phyloP scores from a whole-genome alignment of 352 stramenopile genomes.

The Globisporangium paddicum region DNA sequence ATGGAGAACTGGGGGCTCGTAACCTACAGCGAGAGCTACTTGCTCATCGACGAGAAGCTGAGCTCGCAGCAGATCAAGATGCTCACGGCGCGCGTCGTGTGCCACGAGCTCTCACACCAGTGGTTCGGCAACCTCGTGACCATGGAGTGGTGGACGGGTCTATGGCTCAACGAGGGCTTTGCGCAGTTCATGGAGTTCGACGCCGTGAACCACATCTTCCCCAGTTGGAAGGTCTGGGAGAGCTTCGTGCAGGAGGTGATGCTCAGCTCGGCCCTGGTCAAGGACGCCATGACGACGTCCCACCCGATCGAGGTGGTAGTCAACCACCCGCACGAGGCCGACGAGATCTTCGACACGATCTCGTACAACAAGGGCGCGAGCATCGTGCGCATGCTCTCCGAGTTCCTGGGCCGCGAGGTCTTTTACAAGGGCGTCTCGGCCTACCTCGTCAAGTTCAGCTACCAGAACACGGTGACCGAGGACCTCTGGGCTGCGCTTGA shows the following conservation, averaged over 20 bases:
- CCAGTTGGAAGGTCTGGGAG: slow-evolving; percentile 94
- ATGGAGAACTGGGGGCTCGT: slow-evolving; percentile 96
- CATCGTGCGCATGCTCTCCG: slow-evolving; percentile 67
- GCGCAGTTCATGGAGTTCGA: slow-evolving; percentile 96
- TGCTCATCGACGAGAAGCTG: slow-evolving; percentile 79
- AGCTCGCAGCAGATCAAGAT: slow-evolving; percentile 55
- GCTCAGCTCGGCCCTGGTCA: slow-evolving; percentile 78
- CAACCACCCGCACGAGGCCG: slow-evolving; percentile 90
- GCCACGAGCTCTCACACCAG: slow-evolving; percentile 97
- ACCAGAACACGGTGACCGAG: slow-evolving; percentile 94
- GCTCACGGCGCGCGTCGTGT: slow-evolving; percentile 92
- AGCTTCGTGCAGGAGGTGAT: slow-evolving; percentile 87
- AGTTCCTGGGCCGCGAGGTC: slow-evolving; percentile 61
- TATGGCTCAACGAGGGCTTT: slow-evolving; percentile 99
- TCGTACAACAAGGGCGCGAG: slow-evolving; percentile 92
- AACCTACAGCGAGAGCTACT: slow-evolving; percentile 93
- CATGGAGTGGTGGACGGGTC: slow-evolving; percentile 95
- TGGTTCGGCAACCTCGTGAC: slow-evolving; percentile 98
- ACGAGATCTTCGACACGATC: slow-evolving; percentile 98
- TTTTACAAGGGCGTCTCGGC: slow-evolving; percentile 86
- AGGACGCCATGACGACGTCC: slow-evolving; percentile 89
- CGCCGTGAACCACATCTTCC: slow-evolving; percentile 91
- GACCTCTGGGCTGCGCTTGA: slow-evolving; percentile 95
- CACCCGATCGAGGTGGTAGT: slow-evolving; percentile 96
- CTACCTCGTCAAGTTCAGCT: slow-evolving; percentile 94